These are phyloP conservation scores for Trypanosoma brucei DNA, from an alignment of 208 protist species.

Conservation along the genomic window DNA sequence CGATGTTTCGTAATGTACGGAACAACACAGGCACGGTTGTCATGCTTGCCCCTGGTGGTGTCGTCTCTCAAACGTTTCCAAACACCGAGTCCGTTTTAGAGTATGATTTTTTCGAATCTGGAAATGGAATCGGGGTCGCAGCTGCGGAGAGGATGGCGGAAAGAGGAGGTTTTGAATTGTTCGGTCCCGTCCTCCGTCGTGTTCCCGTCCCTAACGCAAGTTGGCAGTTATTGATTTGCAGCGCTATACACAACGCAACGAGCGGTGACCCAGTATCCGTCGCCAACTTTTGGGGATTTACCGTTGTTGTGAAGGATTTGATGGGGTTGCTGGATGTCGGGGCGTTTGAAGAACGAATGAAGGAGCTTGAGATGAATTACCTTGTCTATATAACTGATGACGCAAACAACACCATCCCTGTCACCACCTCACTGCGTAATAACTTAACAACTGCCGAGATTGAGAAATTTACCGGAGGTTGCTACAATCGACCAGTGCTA, in stretches of 20 bases:
- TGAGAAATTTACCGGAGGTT: constrained; percentile 22
- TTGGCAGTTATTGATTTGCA: constrained; percentile 41
- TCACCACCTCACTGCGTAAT: constrained; percentile 24
- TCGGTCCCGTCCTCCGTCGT: constrained; percentile 25
- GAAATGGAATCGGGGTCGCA: not conserved
- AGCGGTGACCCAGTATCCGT: not conserved
- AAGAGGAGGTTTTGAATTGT: constrained; percentile 15
- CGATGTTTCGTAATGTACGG: constrained; percentile 1
- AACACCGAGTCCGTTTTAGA: constrained; percentile 16
- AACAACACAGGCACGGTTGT: not conserved
- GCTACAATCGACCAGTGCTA: constrained; percentile 12
- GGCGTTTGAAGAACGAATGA: constrained; percentile 17
- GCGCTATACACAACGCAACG: constrained; percentile 45
- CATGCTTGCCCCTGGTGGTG: constrained; percentile 53
- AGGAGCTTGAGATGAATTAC: constrained; percentile 34
- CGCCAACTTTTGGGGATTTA: constrained; percentile 75
- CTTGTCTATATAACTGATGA: constrained; percentile 33
- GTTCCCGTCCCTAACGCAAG: constrained; percentile 5
- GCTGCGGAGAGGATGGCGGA: constrained; percentile 25
- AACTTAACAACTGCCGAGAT: constrained; percentile 19
- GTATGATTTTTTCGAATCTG: constrained; percentile 16
- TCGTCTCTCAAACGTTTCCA: constrained; percentile 34
- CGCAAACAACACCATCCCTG: constrained; percentile 8
- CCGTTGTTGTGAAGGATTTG: constrained; percentile 34
- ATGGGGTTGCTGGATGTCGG: constrained; percentile 24